These are phyloP conservation scores for Biscogniauxia sp. DNA, from an alignment of 2,329 filamentous ascomycete genomes.

Conservation along the genomic window DNA sequence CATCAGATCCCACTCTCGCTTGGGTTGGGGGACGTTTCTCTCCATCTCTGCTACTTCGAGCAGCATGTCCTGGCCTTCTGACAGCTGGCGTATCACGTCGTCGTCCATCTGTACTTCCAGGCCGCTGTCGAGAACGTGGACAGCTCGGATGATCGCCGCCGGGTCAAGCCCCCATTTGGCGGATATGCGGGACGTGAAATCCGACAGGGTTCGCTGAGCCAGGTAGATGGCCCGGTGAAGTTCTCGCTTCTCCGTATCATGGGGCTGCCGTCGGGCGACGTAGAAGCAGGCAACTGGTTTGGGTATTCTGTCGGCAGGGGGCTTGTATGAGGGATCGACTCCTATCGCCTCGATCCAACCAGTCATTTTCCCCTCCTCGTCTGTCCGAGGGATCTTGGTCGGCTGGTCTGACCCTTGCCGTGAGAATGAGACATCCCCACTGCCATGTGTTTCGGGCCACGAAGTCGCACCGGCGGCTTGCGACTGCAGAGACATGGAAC, in stretches of 20 bases:
- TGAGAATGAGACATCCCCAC: constrained; percentile 43
- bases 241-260: constrained; percentile 51
- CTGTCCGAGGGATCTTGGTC: constrained; percentile 50
- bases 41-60: constrained; percentile 59
- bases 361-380: constrained; percentile 63
- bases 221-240: constrained; percentile 87
- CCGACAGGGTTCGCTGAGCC: constrained; percentile 69
- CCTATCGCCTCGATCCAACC: constrained; percentile 90
- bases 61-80: constrained; percentile 90
- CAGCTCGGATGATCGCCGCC: constrained; percentile 64
- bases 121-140: constrained; percentile 71
- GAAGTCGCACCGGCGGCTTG: constrained; percentile 48
- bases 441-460: constrained; percentile 59
- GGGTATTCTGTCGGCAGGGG: constrained; percentile 67
- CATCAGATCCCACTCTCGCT: constrained; percentile 65
- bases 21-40: constrained; percentile 37
- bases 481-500: constrained; percentile 61
- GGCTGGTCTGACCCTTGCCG: constrained; percentile 52
- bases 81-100: constrained; percentile 77
- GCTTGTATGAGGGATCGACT: constrained; percentile 81
- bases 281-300: constrained; percentile 89
- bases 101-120: constrained; percentile 87
- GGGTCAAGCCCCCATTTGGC: constrained; percentile 79
- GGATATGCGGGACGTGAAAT: constrained; percentile 71
- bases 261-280: constrained; percentile 56